Evolutionary conservation across 164 flowering plant genomes (phyloP).

Genomic region (Kingdonia uniflora): DNA sequence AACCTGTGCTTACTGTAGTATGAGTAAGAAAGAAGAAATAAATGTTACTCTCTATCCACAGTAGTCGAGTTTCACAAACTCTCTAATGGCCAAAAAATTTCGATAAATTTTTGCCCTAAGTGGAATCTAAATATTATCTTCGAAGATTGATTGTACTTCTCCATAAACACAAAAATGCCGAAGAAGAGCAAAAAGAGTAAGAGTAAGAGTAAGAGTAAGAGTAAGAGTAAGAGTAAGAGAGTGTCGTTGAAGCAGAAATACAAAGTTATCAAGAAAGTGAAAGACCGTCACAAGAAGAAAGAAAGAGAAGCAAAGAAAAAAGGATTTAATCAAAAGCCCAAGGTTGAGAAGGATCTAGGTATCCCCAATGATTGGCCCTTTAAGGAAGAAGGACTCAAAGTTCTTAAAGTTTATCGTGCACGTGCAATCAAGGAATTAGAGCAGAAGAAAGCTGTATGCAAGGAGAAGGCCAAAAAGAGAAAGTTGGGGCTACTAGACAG

Average conservation of each 20-base stretch:
- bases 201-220: too few species aligned
- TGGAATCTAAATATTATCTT: too few species aligned
- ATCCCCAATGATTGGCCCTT: conserved; percentile 97
- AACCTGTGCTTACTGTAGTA: too few species aligned
- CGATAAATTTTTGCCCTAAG: too few species aligned
- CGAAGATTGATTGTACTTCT: too few species aligned
- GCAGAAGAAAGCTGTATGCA: conserved; percentile 83
- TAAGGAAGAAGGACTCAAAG: conserved; percentile 93
- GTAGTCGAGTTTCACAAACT: too few species aligned
- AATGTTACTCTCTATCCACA: too few species aligned
- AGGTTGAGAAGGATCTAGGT: conserved; percentile 93
- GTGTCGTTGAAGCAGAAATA: conserved; percentile 75
- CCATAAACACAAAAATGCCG: conserved; percentile 26
- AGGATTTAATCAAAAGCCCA: conserved; percentile 28
- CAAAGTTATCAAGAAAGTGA: conserved; percentile 75
- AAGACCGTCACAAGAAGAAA: conserved; percentile 90
- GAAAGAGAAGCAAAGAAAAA: conserved; percentile 93
- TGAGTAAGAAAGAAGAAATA: too few species aligned
- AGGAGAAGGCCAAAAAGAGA: conserved; percentile 87
- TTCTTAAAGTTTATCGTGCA: conserved; percentile 76
- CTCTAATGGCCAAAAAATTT: too few species aligned
- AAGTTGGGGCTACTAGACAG: conserved; percentile 61
- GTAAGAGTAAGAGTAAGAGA: conserved; percentile 97
- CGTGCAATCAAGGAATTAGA: conserved; percentile 70
- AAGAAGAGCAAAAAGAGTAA: conserved; percentile 47